Conservation (phyloP, 495 filamentous ascomycete genomes). For the Hapsidospora chrysogenum region DNA sequence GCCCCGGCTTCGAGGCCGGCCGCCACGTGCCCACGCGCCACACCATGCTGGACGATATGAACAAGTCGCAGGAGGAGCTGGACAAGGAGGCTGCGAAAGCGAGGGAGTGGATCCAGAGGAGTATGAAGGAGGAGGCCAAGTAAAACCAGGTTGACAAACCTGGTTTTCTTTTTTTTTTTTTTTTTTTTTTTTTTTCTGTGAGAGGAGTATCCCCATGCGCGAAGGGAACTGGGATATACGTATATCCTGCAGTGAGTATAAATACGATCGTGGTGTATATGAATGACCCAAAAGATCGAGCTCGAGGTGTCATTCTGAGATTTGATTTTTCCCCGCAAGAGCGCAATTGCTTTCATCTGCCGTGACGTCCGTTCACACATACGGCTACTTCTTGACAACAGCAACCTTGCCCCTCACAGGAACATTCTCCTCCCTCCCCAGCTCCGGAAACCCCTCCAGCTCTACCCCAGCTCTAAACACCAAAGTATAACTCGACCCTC, state of each 20-base stretch:
- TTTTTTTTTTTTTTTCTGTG: no score
- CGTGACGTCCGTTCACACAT: no score
- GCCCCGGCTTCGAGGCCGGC: constrained; percentile 61
- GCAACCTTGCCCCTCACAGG: constrained; percentile 39
- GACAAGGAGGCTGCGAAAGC: constrained; percentile 33
- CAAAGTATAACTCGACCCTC: constrained; percentile 47
- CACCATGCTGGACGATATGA: constrained; percentile 35
- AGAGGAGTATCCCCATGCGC: no score
- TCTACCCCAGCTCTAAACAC: constrained; percentile 33
- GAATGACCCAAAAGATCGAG: no score
- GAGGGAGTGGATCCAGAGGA: constrained; percentile 43
- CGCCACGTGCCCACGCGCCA: constrained; percentile 56
- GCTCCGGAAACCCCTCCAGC: constrained; percentile 28
- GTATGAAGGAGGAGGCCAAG: constrained; percentile 54
- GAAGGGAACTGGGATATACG: no score
- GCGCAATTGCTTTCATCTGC: no score
- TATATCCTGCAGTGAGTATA: no score
- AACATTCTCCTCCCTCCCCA: constrained; percentile 33
- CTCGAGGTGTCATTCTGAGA: no score
- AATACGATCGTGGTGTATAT: no score
- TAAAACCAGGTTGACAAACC: no score
- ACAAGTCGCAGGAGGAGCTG: constrained; percentile 22
- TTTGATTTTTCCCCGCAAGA: no score
- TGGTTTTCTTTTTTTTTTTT: no score
- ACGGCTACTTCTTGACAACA: constrained; percentile 15